Percentiles rank a stretch among this genome's conserved stretches.
These are phyloP conservation scores for Penicillium macrosclerotiorum DNA, from an alignment of 495 filamentous ascomycete species.

Conservation along the genomic window DNA sequence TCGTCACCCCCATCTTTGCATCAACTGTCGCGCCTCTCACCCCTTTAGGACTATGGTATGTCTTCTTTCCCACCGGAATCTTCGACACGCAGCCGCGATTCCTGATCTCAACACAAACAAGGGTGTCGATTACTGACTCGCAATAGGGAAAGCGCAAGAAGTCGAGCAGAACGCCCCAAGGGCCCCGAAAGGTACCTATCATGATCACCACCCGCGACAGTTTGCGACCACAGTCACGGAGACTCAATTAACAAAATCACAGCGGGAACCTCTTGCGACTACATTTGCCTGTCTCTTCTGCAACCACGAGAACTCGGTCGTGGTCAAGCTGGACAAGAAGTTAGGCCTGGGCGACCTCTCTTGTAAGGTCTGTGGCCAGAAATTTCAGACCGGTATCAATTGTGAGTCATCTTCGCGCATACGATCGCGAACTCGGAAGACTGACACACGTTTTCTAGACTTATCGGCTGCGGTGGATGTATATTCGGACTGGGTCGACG, in stretches of 20 bases:
- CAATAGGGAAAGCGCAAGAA: slow-evolving; percentile 92
- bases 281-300: slow-evolving; percentile 96
- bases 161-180: slow-evolving; percentile 78
- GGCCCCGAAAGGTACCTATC: slow-evolving; percentile 69
- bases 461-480: slow-evolving; percentile 90
- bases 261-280: slow-evolving; percentile 86
- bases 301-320: slow-evolving; percentile 90
- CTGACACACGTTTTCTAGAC: slow-evolving; percentile 46
- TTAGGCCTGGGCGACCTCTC: slow-evolving; percentile 74
- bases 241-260: slow-evolving; percentile 4
- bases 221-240: background rate
- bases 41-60: slow-evolving; percentile 23
- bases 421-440: too few species aligned
- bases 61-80: background rate
- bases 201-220: too few species aligned
- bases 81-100: background rate
- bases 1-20: background rate
- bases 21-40: too few species aligned
- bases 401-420: slow-evolving; percentile 58
- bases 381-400: slow-evolving; percentile 88
- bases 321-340: slow-evolving; percentile 90
- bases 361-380: slow-evolving; percentile 92
- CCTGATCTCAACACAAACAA: background rate
- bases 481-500: slow-evolving; percentile 97
- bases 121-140: background rate